Evolutionary conservation across 495 filamentous ascomycete genomes (phyloP).

Genomic region (Apiosordaria backusii): DNA sequence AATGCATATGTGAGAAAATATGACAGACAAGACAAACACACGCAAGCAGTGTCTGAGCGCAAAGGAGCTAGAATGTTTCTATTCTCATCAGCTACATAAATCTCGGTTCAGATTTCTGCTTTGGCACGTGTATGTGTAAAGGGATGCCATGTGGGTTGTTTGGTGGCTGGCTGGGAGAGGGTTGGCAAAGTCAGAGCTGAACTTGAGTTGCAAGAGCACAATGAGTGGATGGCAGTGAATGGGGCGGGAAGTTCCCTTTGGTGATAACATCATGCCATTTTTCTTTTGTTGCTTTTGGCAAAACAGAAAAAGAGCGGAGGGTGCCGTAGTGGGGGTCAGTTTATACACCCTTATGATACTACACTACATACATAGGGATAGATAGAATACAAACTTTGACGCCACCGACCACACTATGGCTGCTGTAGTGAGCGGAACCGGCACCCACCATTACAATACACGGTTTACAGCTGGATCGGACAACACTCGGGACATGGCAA

Average conservation of each 20-base stretch:
- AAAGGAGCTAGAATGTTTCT: no score
- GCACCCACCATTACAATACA: background rate
- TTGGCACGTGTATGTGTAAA: background rate
- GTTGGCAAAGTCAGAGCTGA: background rate
- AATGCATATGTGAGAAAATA: background rate
- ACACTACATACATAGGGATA: no score
- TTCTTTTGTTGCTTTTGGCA: background rate
- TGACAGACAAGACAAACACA: background rate
- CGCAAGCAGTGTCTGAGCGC: background rate
- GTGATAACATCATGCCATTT: background rate
- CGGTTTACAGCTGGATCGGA: background rate
- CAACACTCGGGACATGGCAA: background rate
- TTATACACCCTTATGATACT: background rate
- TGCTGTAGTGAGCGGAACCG: background rate
- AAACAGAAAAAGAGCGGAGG: background rate
- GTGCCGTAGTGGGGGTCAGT: background rate
- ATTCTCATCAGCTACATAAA: background rate
- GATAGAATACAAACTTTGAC: background rate
- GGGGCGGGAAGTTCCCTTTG: background rate
- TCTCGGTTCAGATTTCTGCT: background rate
- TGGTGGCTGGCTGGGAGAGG: background rate
- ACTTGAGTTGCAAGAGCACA: background rate
- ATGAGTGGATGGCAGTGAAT: background rate
- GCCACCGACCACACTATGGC: background rate
- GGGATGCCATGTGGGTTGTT: background rate